These are phyloP conservation scores for Exophiala xenobiotica DNA, from an alignment of 2,329 filamentous ascomycete species.

Conservation along the genomic window DNA sequence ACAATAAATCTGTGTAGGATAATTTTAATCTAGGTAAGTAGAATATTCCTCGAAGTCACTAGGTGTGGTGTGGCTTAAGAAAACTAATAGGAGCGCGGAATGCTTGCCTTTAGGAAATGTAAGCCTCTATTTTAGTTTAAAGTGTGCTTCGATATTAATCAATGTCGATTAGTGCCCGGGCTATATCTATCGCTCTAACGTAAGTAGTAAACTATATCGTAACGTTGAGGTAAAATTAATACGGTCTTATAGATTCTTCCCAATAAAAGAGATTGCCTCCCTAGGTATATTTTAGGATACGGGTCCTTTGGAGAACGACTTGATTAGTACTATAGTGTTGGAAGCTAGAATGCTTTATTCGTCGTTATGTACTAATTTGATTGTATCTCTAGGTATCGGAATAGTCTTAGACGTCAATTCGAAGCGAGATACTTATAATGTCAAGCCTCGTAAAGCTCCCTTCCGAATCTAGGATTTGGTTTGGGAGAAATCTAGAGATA, in stretches of 20 bases:
- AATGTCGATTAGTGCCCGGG: conserved; percentile 1
- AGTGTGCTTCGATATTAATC: conserved; percentile 1
- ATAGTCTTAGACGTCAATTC: not conserved
- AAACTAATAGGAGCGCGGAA: not conserved
- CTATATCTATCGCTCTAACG: not conserved
- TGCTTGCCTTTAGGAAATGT: conserved; percentile 9
- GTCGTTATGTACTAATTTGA: not conserved
- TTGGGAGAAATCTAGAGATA: conserved; percentile 1
- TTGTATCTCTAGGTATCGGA: conserved; percentile 1
- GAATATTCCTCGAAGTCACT: not conserved
- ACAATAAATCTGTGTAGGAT: not conserved
- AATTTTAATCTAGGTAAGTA: conserved; percentile 1
- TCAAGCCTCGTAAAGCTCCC: not conserved
- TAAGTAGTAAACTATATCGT: not conserved
- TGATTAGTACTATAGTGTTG: conserved; percentile 25
- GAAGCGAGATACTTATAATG: not conserved
- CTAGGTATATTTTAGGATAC: conserved; percentile 30
- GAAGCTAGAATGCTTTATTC: conserved; percentile 12
- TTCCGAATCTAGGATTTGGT: not conserved
- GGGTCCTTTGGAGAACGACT: conserved; percentile 32
- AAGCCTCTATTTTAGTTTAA: not conserved
- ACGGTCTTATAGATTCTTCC: conserved; percentile 25
- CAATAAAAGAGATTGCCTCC: conserved; percentile 15
- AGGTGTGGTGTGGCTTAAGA: not conserved
- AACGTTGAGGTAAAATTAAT: not conserved